A percentile compares a stretch with the other conserved stretches of the same genome.
These are phyloP conservation scores for Tardiomyces digboiensis DNA, from an alignment of 1,139 yeast species.

Conservation along the genomic window DNA sequence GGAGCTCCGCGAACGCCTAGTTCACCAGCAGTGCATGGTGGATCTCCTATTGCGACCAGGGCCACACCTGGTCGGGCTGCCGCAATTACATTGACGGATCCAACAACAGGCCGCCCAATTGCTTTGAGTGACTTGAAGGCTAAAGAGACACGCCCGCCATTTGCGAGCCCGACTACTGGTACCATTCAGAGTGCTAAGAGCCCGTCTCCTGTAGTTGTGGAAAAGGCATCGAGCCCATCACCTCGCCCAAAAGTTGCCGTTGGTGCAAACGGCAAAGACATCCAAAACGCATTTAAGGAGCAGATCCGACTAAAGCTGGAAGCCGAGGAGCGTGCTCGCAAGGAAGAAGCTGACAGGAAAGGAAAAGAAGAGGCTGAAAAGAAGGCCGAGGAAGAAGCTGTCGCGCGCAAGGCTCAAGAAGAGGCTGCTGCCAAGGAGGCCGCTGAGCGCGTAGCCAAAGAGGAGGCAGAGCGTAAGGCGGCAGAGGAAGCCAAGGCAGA, in stretches of 20 bases:
- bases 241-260: not conserved
- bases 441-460: conserved; percentile 5
- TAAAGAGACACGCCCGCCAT: not conserved
- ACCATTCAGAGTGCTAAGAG: not conserved
- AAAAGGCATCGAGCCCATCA: conserved; percentile 2
- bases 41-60: not conserved
- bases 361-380: conserved; percentile 11
- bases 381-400: conserved; percentile 7
- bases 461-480: conserved; percentile 6
- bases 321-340: conserved; percentile 5
- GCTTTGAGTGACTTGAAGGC: conserved; percentile 7
- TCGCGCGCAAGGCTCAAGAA: conserved; percentile 5
- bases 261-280: conserved; percentile 6
- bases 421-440: conserved; percentile 6
- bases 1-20: not conserved
- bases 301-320: conserved; percentile 11
- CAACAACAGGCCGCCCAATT: conserved; percentile 19
- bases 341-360: conserved; percentile 14
- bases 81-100: conserved; percentile 20
- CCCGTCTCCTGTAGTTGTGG: conserved; percentile 3
- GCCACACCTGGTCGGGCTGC: conserved; percentile 5
- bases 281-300: conserved; percentile 16
- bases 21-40: not conserved
- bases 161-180: not conserved
- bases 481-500: conserved; percentile 8